Percentiles rank a stretch among this genome's conserved stretches.
These are phyloP conservation scores for Bipolaris victoriae DNA, from an alignment of 2,329 filamentous ascomycete genomes.

Conservation along the genomic window DNA sequence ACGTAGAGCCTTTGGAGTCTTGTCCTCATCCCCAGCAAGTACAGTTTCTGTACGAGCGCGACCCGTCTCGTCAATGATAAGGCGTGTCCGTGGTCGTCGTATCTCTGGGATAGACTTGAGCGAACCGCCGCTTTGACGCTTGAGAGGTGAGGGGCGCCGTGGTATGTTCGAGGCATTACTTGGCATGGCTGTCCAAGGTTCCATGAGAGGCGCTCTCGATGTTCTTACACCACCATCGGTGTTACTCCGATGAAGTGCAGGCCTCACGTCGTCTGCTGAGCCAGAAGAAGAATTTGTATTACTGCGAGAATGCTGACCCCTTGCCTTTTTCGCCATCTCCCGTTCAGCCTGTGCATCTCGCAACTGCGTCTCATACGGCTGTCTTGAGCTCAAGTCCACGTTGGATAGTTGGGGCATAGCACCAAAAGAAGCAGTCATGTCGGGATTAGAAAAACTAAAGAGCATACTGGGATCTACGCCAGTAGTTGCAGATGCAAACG, in stretches of 20 bases:
- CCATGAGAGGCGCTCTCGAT: constrained; percentile 36
- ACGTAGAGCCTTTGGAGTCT: constrained; percentile 34
- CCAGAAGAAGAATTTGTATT: constrained; percentile 50
- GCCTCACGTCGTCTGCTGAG: constrained; percentile 40
- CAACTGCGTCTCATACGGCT: constrained; percentile 50
- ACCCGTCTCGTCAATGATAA: constrained; percentile 57
- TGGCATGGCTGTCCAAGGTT: constrained; percentile 35
- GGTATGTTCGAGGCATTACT: constrained; percentile 42
- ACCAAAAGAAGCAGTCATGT: constrained; percentile 37
- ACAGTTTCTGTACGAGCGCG: constrained; percentile 56
- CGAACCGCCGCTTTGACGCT: constrained; percentile 51
- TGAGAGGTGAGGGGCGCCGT: constrained; percentile 55
- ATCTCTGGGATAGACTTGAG: constrained; percentile 56
- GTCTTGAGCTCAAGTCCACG: constrained; percentile 29
- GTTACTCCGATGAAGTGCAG: constrained; percentile 54
- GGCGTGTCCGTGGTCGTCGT: constrained; percentile 50
- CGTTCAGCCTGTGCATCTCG: constrained; percentile 45
- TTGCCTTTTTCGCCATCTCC: constrained; percentile 39
- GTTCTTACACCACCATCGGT: constrained; percentile 52
- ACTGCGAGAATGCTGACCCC: constrained; percentile 48
- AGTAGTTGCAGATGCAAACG: constrained; percentile 46
- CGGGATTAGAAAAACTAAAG: constrained; percentile 49
- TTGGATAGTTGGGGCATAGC: constrained; percentile 30
- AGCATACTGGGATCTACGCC: constrained; percentile 58
- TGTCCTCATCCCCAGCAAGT: constrained; percentile 43